Percentiles rank a stretch among this genome's conserved stretches.
Conservation (phyloP, 106 monocot genomes). For the Hemerocallis citrina region DNA sequence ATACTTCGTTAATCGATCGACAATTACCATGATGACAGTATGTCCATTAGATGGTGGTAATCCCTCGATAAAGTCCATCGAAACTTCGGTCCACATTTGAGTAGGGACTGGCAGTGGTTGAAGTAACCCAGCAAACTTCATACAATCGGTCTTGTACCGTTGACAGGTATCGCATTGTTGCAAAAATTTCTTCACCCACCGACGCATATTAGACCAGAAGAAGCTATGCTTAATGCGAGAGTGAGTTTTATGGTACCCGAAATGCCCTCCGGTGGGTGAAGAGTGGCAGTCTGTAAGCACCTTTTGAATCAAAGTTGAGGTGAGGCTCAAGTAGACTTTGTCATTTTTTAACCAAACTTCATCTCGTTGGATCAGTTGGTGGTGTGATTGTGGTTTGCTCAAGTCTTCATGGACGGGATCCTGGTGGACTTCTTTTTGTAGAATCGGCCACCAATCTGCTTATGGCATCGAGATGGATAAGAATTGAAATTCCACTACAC, state of each 20-base stretch:
- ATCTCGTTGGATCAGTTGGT: too few species aligned
- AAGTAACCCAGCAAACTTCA: neutral
- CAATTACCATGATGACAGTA: slow-evolving; percentile 1
- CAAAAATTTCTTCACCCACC: neutral
- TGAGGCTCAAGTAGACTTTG: neutral
- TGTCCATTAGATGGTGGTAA: neutral
- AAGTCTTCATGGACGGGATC: neutral
- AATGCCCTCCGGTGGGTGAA: neutral
- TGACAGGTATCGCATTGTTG: neutral
- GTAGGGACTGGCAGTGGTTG: slow-evolving; percentile 5
- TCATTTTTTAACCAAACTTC: neutral
- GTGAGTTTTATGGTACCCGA: neutral
- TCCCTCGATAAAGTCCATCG: slow-evolving; percentile 18
- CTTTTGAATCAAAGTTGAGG: neutral
- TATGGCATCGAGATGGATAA: neutral
- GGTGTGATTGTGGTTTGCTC: too few species aligned
- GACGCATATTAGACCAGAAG: neutral
- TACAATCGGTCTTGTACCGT: neutral
- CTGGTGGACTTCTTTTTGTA: neutral
- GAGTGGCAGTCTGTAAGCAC: neutral
- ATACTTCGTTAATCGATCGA: slow-evolving; percentile 8
- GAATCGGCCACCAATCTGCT: neutral
- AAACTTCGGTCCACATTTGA: neutral
- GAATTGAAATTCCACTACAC: neutral
- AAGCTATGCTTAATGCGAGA: neutral